Base-by-base conservation (phyloP, 257 asterid species). In the Nicotiana undulata region DNA sequence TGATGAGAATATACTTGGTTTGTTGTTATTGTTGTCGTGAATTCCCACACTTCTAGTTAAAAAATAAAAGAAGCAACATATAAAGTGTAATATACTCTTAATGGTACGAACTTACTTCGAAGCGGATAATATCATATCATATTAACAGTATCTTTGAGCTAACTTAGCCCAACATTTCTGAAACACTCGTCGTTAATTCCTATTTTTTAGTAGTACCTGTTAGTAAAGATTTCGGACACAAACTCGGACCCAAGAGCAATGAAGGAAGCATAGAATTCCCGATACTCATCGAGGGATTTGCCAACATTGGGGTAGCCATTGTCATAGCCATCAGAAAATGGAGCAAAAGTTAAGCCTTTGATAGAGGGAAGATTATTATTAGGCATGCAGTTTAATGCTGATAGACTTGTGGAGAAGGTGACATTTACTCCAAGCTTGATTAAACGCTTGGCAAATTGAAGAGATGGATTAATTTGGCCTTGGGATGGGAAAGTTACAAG, bases 261-360 rank as follows among this genome's bases (percentile, higher is more conserved):
- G 37, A 82, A 37, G 4, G 82, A 31, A 1, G 63, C 22, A 75
- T 82, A 49, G 84, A 80, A 74, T 3, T 46, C 18, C 17, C 74
- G 63, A 20, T n/a, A 65, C 22, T 16, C 22, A 5, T 63, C 74
- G 6, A 44, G 77, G 12, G 1, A 34, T 15, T 10, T 59, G 9
- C 67, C 2, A 64, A 66, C 28, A 4, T 58, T 58, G 20, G 63
- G 63, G 28, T 58, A 85, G 20, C 82, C 85, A 44, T 31, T 9
- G 81, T 84, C 89, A 74, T 31, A 79, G 55, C 82, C 82, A 46
- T 79, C 82, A 20, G 79, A 75, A 55, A 79, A 79, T 10, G 76
- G 59, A 49, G 76, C 76, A 15, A 79, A 46, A 29, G 56, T 63
- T 15, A 79, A 44, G 32, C 82, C 76, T 32, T 75, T 17, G 2